Base-by-base conservation (phyloP, 1,139 yeast species). In the Komagataea norvegica region DNA sequence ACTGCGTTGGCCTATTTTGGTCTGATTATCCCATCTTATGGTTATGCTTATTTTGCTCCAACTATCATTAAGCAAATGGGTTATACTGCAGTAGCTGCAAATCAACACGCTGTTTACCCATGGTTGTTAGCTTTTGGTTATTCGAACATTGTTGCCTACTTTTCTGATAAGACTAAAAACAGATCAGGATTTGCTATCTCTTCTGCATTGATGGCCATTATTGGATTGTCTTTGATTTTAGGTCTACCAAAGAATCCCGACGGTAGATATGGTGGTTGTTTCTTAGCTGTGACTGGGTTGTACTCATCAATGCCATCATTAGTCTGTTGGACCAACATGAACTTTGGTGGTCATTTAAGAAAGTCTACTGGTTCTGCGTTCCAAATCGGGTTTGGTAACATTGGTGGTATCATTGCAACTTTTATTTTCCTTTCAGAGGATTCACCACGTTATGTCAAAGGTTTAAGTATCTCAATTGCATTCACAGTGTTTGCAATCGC, bases 401-500 rank as follows among this genome's bases (percentile, higher is more conserved):
- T 60, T 16, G 61, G 72, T 4, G 74, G 74, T 34, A 65, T 61
- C 11, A 54, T 67, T 38, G 63, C 67, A 11, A 75, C 88, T 3
- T 64, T 80, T 40, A 64, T 69, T 39, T 62, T 62, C 41, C 33
- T 59, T 20, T 38, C 57, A 1, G 37, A 44, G 9, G 65, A 62
- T 21, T 53, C 61, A 34, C 66, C 66, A 36, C 48, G 55, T 31
- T 62, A 52, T 37, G 46, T 40, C 48, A 65, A 55, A 41, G 70
- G 66, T 34, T 40, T 62, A 14, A 61, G 77, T 37, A 59, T 84
- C 34, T 70, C 75, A 28, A 59, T 76, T 33, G 78, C 78, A 0
- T 70, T 76, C 40, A 65, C 72, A 21, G 62, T 66, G 2, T 63
- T 83, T 46, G 65, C 85, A 2, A 64, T 80, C 34, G 37, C 72